phyloP scores from a whole-genome alignment of 257 asterid genomes.

The Primulina tabacum region DNA sequence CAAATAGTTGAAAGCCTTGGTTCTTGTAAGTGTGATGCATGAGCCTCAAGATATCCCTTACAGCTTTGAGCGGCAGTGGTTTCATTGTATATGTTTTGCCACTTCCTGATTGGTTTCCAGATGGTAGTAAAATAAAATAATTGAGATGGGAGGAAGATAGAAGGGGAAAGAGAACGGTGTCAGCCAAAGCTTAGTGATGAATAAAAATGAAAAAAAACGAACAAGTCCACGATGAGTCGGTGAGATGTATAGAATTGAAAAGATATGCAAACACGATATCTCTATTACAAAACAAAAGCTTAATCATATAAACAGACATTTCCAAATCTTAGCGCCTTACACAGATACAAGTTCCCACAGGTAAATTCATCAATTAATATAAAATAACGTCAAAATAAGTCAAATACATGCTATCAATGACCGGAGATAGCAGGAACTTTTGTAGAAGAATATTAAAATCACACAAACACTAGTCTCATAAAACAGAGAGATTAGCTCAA shows the following conservation, averaged over 20 bases:
- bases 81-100: slow-evolving; percentile 98
- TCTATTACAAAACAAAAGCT: slow-evolving; percentile 5
- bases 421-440: neutral
- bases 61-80: slow-evolving; percentile 93
- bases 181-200: neutral
- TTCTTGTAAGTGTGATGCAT: slow-evolving; percentile 89
- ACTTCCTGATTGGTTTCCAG: slow-evolving; percentile 61
- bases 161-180: neutral
- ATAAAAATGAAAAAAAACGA: neutral
- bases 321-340: neutral
- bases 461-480: neutral
- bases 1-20: slow-evolving; percentile 87
- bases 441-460: neutral
- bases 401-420: neutral
- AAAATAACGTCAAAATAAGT: neutral
- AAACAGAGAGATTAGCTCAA: neutral
- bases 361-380: no score
- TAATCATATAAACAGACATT: neutral
- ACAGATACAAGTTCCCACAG: neutral
- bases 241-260: neutral
- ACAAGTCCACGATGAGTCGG: neutral
- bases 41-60: slow-evolving; percentile 87
- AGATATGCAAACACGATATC: neutral
- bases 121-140: slow-evolving; percentile 16
- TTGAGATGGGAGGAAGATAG: neutral